Conservation (phyloP, 805 yeast genomes). For the Nakazawaea pomicola region DNA sequence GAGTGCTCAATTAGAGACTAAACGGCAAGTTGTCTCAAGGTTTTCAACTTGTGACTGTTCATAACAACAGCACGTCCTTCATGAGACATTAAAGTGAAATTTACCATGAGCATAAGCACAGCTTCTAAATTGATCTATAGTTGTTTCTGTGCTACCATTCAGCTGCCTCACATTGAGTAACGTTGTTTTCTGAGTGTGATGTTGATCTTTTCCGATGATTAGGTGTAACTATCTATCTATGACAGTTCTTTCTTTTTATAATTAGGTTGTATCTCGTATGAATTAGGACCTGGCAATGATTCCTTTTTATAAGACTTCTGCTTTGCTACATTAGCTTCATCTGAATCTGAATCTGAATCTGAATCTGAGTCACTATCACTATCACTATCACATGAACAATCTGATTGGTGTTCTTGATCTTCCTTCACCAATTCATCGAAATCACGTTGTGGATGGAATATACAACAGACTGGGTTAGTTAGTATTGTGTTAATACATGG, state of each 20-base stretch:
- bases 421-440: slow-evolving; percentile 41
- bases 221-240: neutral
- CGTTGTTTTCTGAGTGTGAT: no score
- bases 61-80: no score
- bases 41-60: no score
- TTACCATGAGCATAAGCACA: no score
- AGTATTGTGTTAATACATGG: neutral
- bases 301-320: slow-evolving; percentile 15
- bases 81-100: no score
- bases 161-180: no score
- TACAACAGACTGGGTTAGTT: slow-evolving; percentile 55
- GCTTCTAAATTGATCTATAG: no score
- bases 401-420: no score
- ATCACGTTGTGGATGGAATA: slow-evolving; percentile 70
- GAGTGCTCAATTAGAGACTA: no score
- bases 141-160: no score
- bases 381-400: slow-evolving; percentile 15
- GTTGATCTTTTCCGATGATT: no score
- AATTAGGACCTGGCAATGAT: slow-evolving; percentile 55
- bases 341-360: slow-evolving; percentile 23
- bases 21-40: no score
- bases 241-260: slow-evolving; percentile 28
- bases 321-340: slow-evolving; percentile 1
- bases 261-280: slow-evolving; percentile 84
- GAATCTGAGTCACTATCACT: slow-evolving; percentile 8